phyloP scores from a whole-genome alignment of 805 yeast species.

The Yamadazyma tumulicola region DNA sequence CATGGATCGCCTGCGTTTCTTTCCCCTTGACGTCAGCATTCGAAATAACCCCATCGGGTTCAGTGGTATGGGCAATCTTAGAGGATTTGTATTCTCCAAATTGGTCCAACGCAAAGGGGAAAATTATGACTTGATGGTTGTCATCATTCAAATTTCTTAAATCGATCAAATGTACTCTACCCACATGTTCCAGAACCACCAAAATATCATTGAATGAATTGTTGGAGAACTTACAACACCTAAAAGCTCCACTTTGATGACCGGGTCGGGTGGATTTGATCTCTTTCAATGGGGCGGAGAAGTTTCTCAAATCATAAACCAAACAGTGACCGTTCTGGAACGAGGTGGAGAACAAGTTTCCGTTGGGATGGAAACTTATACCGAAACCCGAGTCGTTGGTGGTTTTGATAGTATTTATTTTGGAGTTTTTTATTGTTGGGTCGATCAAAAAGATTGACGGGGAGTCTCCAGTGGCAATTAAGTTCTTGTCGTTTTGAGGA shows the following conservation, averaged over 20 bases:
- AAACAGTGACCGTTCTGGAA: conserved; percentile 84
- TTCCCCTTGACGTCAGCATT: background rate
- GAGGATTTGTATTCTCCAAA: conserved; percentile 24
- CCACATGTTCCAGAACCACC: conserved; percentile 78
- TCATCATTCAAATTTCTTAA: conserved; percentile 53
- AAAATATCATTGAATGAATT: conserved; percentile 70
- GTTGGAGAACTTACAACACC: conserved; percentile 50
- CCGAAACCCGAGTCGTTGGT: conserved; percentile 80
- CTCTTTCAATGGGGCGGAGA: conserved; percentile 48
- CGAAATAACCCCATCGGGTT: conserved; percentile 1
- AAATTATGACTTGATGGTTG: conserved; percentile 71
- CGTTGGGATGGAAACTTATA: conserved; percentile 73
- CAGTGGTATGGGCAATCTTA: background rate
- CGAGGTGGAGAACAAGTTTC: conserved; percentile 68
- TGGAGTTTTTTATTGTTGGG: conserved; percentile 31
- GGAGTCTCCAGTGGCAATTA: conserved; percentile 73
- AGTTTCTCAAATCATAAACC: conserved; percentile 71
- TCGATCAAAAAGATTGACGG: conserved; percentile 58
- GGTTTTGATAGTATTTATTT: conserved; percentile 43
- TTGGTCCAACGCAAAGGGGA: conserved; percentile 52
- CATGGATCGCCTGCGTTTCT: conserved; percentile 2
- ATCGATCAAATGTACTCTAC: conserved; percentile 82
- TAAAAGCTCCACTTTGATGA: conserved; percentile 60
- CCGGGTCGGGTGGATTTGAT: conserved; percentile 58
- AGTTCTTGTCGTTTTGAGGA: conserved; percentile 33